Percentiles rank a stretch among this genome's conserved stretches.
These are phyloP conservation scores for Priceomyces carsonii DNA, from an alignment of 805 yeast genomes.

Conservation along the genomic window DNA sequence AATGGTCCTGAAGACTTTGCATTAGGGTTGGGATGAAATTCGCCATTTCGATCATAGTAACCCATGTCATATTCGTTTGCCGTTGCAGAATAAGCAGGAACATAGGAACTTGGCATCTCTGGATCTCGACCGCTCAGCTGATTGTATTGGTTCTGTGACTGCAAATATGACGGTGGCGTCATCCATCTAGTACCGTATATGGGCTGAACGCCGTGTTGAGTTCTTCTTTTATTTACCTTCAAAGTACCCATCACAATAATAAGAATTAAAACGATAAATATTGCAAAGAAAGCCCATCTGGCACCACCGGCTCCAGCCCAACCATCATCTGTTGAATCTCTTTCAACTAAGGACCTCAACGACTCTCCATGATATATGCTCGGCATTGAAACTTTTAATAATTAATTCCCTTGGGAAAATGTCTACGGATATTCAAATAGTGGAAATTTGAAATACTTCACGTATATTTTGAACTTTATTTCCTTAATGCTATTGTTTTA, in stretches of 20 bases:
- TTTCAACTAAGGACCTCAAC: constrained; percentile 6
- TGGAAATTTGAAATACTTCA: too few relatives aligned
- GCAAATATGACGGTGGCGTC: constrained; percentile 78
- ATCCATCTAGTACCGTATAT: constrained; percentile 80
- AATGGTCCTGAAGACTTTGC: constrained; percentile 15
- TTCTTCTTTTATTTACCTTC: constrained; percentile 55
- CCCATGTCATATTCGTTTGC: constrained; percentile 79
- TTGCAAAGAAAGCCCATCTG: constrained; percentile 66
- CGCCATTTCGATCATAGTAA: constrained; percentile 66
- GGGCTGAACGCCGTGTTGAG: constrained; percentile 53
- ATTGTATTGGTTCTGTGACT: constrained; percentile 60
- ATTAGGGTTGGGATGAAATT: constrained; percentile 36
- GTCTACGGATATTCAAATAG: too few relatives aligned
- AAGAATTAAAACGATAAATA: constrained; percentile 51
- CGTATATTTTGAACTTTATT: too few relatives aligned
- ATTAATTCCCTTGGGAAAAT: constrained; percentile 1
- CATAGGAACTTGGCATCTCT: constrained; percentile 43
- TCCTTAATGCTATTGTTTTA: too few relatives aligned
- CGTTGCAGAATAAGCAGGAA: constrained; percentile 67
- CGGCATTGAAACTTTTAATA: constrained; percentile 1
- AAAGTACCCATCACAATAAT: constrained; percentile 52
- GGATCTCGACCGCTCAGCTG: constrained; percentile 40
- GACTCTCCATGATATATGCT: constrained; percentile 1
- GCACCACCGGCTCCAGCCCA: constrained; percentile 37
- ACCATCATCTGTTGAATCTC: constrained; percentile 14